These are phyloP conservation scores for Podospora sp. DNA, from an alignment of 495 filamentous ascomycete species.

Conservation along the genomic window DNA sequence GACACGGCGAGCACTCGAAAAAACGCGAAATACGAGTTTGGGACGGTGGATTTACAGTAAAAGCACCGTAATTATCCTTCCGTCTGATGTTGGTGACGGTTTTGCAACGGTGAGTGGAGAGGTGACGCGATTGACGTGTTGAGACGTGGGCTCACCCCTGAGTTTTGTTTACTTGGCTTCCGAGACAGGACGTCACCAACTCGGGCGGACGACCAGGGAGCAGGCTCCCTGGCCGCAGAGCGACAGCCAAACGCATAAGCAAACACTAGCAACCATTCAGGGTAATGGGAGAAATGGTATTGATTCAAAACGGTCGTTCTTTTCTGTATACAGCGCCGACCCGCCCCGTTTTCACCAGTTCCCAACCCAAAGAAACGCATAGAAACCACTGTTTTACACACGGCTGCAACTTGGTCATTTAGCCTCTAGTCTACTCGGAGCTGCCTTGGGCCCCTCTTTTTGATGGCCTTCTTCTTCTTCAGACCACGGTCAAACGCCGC, in stretches of 20 bases:
- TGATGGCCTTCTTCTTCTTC: constrained; percentile 87
- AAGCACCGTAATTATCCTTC: not conserved
- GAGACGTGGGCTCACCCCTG: not conserved
- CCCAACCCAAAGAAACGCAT: constrained; percentile 26
- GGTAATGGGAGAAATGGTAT: not conserved
- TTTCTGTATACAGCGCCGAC: constrained; percentile 31
- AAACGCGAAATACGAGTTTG: no score
- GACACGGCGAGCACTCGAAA: no score
- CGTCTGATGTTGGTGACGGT: not conserved
- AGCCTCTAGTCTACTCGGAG: constrained; percentile 76
- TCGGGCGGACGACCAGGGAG: no score
- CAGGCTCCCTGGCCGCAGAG: no score
- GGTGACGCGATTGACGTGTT: not conserved
- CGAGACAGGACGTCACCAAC: not conserved
- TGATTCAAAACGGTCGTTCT: constrained; percentile 25
- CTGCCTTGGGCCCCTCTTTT: constrained; percentile 76
- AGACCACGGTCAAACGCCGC: constrained; percentile 87
- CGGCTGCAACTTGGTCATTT: not conserved
- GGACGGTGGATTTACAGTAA: no score
- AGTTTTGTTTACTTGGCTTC: not conserved
- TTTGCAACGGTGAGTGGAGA: not conserved
- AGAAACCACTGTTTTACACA: constrained; percentile 27
- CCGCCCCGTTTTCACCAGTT: constrained; percentile 24
- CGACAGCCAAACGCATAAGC: no score
- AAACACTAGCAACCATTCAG: not conserved